Evolutionary conservation across 2,329 filamentous ascomycete species (phyloP).

Genomic region (Malbranchea zuffiana): DNA sequence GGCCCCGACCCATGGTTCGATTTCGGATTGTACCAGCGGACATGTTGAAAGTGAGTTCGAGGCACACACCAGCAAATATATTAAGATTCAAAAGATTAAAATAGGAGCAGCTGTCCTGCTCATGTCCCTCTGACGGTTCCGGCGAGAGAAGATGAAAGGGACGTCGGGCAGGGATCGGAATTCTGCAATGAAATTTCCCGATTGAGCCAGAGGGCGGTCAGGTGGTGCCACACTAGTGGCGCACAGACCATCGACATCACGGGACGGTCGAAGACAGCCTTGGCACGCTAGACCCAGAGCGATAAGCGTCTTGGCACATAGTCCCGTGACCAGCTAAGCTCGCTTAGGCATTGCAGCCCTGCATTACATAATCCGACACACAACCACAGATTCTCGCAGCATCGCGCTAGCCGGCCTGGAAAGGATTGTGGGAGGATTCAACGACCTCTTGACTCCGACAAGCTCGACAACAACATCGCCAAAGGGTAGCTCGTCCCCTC

Average conservation of each 20-base stretch:
- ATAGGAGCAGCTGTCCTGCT: no score
- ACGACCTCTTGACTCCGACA: slow-evolving; percentile 11
- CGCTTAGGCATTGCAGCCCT: slow-evolving; percentile 11
- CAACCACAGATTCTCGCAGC: slow-evolving; percentile 9
- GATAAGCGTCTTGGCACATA: no score
- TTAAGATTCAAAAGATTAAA: no score
- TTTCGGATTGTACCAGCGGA: slow-evolving; percentile 49
- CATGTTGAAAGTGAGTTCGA: slow-evolving; percentile 34
- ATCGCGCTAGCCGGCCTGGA: slow-evolving; percentile 6
- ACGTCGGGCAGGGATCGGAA: neutral
- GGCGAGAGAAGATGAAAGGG: neutral
- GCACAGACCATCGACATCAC: slow-evolving; percentile 4
- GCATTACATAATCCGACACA: slow-evolving; percentile 11
- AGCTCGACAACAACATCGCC: slow-evolving; percentile 7
- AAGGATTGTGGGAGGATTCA: slow-evolving; percentile 8
- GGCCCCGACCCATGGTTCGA: slow-evolving; percentile 43
- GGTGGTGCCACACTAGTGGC: slow-evolving; percentile 3
- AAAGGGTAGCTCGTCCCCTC: slow-evolving; percentile 7
- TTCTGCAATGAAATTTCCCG: slow-evolving; percentile 3
- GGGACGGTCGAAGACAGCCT: neutral
- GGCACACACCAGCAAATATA: neutral
- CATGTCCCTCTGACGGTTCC: neutral
- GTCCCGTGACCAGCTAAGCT: slow-evolving; percentile 10
- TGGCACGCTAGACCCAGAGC: slow-evolving; percentile 6
- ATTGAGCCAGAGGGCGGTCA: slow-evolving; percentile 1